Conservation (phyloP, 352 stramenopile species). For the Pythium brachiatum region DNA sequence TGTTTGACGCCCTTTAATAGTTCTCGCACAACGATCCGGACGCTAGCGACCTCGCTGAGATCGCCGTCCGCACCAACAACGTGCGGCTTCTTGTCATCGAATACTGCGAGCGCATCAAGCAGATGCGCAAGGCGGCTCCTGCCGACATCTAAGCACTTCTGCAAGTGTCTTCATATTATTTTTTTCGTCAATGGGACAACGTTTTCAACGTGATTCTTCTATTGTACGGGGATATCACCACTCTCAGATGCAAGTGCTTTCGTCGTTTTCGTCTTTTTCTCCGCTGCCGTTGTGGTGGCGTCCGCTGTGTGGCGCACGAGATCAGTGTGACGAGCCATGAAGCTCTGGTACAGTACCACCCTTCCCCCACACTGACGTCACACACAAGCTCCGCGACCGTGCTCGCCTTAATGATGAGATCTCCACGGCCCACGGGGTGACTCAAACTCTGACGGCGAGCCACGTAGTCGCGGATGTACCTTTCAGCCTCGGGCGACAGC, state of each 20-base stretch:
- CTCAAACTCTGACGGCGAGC: not conserved
- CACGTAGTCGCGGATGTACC: not conserved
- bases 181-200: too few species aligned
- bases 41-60: conserved; percentile 45
- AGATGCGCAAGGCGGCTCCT: not conserved
- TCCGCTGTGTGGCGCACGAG: not conserved
- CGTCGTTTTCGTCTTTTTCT: too few species aligned
- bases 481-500: not conserved
- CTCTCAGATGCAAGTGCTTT: too few species aligned
- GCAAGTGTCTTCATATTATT: too few species aligned
- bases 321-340: not conserved
- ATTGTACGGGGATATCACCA: too few species aligned
- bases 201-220: too few species aligned
- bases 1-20: too few species aligned
- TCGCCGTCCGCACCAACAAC: conserved; percentile 60
- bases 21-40: conserved; percentile 29
- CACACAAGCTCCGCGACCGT: not conserved
- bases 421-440: not conserved
- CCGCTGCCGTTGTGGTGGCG: too few species aligned
- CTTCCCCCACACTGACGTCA: not conserved
- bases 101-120: conserved; percentile 50
- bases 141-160: not conserved
- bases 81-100: conserved; percentile 55
- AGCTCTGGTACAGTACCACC: not conserved
- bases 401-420: not conserved